phyloP scores from a whole-genome alignment of 2,329 filamentous ascomycete genomes.

The Colletotrichum gigasporum region DNA sequence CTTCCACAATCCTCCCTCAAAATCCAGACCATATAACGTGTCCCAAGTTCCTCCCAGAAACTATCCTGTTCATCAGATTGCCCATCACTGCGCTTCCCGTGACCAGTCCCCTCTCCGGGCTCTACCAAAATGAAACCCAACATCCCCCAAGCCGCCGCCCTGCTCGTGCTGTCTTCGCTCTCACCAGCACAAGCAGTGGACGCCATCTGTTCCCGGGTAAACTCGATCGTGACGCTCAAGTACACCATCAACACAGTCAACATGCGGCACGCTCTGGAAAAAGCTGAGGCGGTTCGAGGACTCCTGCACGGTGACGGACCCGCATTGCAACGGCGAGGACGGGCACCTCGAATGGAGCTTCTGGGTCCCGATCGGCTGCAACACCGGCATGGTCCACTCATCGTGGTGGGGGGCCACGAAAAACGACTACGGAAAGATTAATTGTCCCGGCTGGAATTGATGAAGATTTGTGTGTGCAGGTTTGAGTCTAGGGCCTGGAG shows the following conservation, averaged over 20 bases:
- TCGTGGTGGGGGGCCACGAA: background rate
- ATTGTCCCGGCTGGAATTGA: background rate
- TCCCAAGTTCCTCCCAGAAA: too few relatives aligned
- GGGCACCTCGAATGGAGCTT: background rate
- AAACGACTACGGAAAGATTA: background rate
- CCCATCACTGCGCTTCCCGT: too few relatives aligned
- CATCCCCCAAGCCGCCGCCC: background rate
- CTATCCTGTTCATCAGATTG: too few relatives aligned
- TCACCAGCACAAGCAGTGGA: background rate
- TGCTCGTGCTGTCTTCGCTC: background rate
- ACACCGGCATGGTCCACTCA: background rate
- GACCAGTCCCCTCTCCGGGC: too few relatives aligned
- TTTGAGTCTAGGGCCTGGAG: too few relatives aligned
- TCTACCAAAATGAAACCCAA: background rate
- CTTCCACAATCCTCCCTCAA: too few relatives aligned
- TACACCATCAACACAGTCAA: background rate
- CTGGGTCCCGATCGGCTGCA: background rate
- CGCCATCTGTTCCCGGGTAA: background rate
- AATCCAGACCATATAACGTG: too few relatives aligned
- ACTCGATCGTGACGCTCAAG: background rate
- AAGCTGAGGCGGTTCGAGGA: background rate
- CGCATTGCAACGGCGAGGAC: background rate
- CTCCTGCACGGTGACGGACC: background rate
- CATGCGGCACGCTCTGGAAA: background rate
- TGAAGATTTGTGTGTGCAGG: too few relatives aligned